Conservation (phyloP, 2,329 filamentous ascomycete genomes). For the Botrytis tulipae region DNA sequence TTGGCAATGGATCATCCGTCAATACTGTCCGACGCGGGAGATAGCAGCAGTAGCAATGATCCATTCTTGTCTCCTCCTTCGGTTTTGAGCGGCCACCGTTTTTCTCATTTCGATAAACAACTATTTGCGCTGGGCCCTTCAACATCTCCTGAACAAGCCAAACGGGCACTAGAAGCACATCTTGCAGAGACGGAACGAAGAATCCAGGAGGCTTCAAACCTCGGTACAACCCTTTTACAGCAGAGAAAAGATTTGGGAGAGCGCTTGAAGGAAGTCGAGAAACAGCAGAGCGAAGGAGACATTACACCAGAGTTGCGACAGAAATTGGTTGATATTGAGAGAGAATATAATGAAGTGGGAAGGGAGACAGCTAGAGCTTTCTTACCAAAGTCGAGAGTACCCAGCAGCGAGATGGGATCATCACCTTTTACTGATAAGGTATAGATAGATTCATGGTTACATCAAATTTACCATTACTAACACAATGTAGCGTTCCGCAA, state of each 20-base stretch:
- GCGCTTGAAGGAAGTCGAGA: constrained; percentile 79
- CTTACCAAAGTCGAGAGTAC: constrained; percentile 77
- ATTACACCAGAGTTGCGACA: constrained; percentile 79
- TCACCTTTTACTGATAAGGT: constrained; percentile 50
- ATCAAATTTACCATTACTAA: constrained; percentile 27
- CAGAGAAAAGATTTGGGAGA: constrained; percentile 83
- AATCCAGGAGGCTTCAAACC: constrained; percentile 84
- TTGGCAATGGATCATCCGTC: constrained; percentile 33
- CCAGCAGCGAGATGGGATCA: constrained; percentile 60
- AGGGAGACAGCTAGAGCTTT: constrained; percentile 87
- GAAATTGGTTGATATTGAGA: constrained; percentile 83
- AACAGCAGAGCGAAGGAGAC: constrained; percentile 71
- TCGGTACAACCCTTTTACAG: constrained; percentile 83
- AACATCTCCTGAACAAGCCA: constrained; percentile 81
- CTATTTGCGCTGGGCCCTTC: constrained; percentile 73
- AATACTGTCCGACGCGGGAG: constrained; percentile 28
- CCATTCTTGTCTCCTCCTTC: constrained; percentile 55
- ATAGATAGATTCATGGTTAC: constrained; percentile 25
- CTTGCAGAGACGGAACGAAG: constrained; percentile 88
- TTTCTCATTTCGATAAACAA: constrained; percentile 79
- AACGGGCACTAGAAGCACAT: constrained; percentile 85
- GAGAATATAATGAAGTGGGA: constrained; percentile 92
- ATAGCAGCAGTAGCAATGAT: constrained; percentile 39
- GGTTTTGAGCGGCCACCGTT: constrained; percentile 68
- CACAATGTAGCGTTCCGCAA: constrained; percentile 60